Evolutionary conservation across 2,329 filamentous ascomycete genomes (phyloP), one percentile per base, ranked within the genome.

Genomic region (Colletotrichum neosansevieriae): DNA sequence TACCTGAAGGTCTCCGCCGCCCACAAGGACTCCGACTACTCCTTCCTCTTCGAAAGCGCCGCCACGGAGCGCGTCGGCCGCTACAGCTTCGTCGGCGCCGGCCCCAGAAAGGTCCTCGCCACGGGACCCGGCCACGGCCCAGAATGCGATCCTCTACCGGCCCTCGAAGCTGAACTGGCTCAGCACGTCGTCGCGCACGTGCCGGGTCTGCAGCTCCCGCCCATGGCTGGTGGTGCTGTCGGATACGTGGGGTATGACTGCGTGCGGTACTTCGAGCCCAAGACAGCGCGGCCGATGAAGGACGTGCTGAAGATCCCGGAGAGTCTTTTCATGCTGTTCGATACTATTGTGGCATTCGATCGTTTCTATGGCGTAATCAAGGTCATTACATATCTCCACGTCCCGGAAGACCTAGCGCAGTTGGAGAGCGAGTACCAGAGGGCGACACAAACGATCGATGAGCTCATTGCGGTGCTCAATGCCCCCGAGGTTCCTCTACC

Each of bases 161-260:
- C 87, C 24, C 90, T 99, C 45, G 91, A 97, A 81, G 84, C 88
- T 71, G 94, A 98, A 81, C 87, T 99, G 50, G 86, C 89, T 17
- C 85, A 92, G 75, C 92, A 90, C 78, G 88, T 93, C 29, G 93
- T 98, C 71, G 92, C 94, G 38, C 88, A 92, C 45, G 89, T 99
- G 3, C 94, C 96, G 0, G 93, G 91, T 1, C 83, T 98, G 75
- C 88, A 88, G 74, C 86, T 99, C 42, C 96, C 96, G 58, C 92
- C 93, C 29, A 84, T 99, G 81, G 93, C 93, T 0, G 96, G 94
- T 45, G 96, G 96, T 57, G 96, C 94, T 12, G 94, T 99, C 75
- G 96, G 96, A 68, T 99, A 98, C 79, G 94, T 98, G 6, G 94
- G 94, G 60, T 99, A 99, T 77, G 96, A 99, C 78, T 99, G 96